Conservation (phyloP, 1,284 basidiomycete species). For the Ustilago trichophora region DNA sequence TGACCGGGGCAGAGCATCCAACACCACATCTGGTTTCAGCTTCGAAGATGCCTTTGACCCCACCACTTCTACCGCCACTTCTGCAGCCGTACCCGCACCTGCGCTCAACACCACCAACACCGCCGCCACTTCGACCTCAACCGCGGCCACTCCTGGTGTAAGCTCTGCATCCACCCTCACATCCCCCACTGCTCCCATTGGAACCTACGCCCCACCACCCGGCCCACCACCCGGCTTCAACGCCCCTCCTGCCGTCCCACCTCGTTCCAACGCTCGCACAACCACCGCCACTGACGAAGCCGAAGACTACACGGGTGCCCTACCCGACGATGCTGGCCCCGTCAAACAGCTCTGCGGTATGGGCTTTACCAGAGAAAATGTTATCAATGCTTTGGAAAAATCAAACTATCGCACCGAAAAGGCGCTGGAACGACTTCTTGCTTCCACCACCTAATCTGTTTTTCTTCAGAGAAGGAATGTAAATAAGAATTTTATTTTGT, state of each 20-base stretch:
- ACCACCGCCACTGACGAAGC: conserved; percentile 12
- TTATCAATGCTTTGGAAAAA: conserved; percentile 62
- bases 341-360: conserved; percentile 64
- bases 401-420: conserved; percentile 63
- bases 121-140: background rate
- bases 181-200: conserved; percentile 16
- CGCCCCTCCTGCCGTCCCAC: conserved; percentile 18
- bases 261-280: conserved; percentile 5
- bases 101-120: background rate
- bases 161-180: conserved; percentile 3
- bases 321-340: conserved; percentile 59
- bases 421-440: conserved; percentile 60
- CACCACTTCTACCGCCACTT: background rate
- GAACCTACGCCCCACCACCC: conserved; percentile 44
- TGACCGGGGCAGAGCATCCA: conserved; percentile 22
- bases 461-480: background rate
- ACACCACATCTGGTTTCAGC: conserved; percentile 50
- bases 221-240: conserved; percentile 43
- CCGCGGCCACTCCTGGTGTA: conserved; percentile 1
- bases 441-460: conserved; percentile 10
- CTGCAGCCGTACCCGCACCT: conserved; percentile 9
- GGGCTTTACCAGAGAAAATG: conserved; percentile 61
- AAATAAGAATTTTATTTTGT: too few relatives aligned
- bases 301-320: conserved; percentile 45
- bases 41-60: conserved; percentile 61